These are phyloP conservation scores for Handroanthus guayacan DNA, from an alignment of 257 asterid species.

Conservation along the genomic window DNA sequence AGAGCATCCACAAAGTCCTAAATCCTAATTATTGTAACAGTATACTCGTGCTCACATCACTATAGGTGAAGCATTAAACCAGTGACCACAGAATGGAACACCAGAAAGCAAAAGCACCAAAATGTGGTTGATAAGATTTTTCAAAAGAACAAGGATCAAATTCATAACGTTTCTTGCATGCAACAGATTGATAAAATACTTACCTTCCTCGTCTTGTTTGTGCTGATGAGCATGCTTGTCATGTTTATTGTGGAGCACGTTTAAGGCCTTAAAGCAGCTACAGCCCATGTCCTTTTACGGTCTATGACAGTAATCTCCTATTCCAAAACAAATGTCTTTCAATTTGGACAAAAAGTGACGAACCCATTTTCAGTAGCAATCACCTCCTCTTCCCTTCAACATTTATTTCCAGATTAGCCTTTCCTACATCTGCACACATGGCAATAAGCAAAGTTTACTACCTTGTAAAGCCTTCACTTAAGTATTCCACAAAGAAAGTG, in stretches of 20 bases:
- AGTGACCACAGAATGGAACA: background rate
- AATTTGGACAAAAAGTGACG: conserved; percentile 40
- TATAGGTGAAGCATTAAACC: conserved; percentile 3
- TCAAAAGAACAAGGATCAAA: conserved; percentile 19
- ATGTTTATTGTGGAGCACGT: conserved; percentile 38
- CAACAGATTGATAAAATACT: conserved; percentile 29
- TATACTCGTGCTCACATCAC: background rate
- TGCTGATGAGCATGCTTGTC: conserved; percentile 41
- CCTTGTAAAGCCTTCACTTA: background rate
- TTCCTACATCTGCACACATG: conserved; percentile 27
- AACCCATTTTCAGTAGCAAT: conserved; percentile 35
- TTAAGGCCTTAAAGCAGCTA: conserved; percentile 66
- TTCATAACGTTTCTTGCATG: background rate
- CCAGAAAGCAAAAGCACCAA: conserved; percentile 24
- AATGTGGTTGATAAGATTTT: conserved; percentile 19
- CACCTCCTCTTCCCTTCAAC: conserved; percentile 32
- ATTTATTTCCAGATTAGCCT: conserved; percentile 33
- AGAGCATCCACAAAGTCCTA: background rate
- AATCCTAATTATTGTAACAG: conserved; percentile 14
- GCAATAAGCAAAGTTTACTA: conserved; percentile 15
- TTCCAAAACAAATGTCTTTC: conserved; percentile 31
- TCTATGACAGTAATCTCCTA: conserved; percentile 33
- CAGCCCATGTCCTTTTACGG: conserved; percentile 64
- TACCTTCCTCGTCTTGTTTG: conserved; percentile 64
- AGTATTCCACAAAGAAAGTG: background rate